phyloP scores from a whole-genome alignment of 139 green algal species.

The Micractinium sp. region DNA sequence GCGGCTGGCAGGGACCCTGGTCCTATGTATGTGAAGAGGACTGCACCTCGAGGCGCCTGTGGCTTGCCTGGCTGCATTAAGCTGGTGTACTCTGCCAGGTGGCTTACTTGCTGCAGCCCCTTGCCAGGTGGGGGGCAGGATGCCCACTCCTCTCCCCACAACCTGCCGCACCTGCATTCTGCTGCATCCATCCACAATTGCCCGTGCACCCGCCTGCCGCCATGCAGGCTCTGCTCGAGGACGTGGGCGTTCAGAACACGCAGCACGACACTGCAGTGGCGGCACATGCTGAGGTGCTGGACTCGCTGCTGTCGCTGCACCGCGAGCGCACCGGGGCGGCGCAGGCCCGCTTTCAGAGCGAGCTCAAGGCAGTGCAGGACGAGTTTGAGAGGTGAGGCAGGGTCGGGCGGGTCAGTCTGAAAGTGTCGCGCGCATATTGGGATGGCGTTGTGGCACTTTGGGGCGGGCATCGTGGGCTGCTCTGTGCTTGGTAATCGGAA shows the following conservation, averaged over 20 bases:
- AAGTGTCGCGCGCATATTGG: too few species aligned
- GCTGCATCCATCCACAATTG: background rate
- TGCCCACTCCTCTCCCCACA: background rate
- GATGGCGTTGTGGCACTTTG: too few species aligned
- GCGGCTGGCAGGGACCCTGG: too few species aligned
- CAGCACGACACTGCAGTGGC: conserved; percentile 76
- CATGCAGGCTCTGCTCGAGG: conserved; percentile 78
- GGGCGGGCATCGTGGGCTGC: too few species aligned
- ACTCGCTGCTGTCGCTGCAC: conserved; percentile 82
- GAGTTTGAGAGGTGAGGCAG: conserved; percentile 70
- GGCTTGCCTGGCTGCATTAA: too few species aligned
- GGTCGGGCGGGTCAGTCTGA: background rate
- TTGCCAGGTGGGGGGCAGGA: background rate
- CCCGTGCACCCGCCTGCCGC: background rate
- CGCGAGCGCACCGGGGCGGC: conserved; percentile 62
- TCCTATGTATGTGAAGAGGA: too few species aligned
- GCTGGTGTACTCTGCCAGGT: too few species aligned
- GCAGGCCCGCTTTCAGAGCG: conserved; percentile 68
- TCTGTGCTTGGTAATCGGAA: too few species aligned
- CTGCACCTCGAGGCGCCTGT: too few species aligned
- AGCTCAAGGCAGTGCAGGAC: conserved; percentile 70
- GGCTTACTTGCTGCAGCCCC: background rate
- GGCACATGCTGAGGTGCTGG: conserved; percentile 61
- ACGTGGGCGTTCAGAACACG: conserved; percentile 88
- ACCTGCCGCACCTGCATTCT: background rate